These are phyloP conservation scores for Sesbania bispinosa DNA, from an alignment of 306 rosid species.

Conservation along the genomic window DNA sequence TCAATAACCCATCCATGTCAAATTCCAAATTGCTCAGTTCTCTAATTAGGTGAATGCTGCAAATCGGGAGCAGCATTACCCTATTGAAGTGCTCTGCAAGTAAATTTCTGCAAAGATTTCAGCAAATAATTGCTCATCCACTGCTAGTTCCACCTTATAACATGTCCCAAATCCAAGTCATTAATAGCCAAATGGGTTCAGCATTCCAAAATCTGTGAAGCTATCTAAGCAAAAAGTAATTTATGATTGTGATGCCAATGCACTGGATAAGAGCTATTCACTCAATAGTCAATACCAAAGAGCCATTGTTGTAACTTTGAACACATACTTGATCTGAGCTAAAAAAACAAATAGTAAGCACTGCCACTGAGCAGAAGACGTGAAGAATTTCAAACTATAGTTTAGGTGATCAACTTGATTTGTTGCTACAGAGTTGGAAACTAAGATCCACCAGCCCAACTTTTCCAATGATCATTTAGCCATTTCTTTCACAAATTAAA, in stretches of 20 bases:
- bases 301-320: background rate
- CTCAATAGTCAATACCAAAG: conserved; percentile 1
- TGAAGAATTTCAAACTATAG: background rate
- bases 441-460: conserved; percentile 35
- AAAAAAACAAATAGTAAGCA: conserved; percentile 16
- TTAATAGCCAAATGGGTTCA: background rate
- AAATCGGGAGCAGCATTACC: conserved; percentile 17
- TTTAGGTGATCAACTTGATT: conserved; percentile 20
- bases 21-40: conserved; percentile 18
- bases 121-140: conserved; percentile 9
- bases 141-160: conserved; percentile 13
- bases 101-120: conserved; percentile 6
- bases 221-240: conserved; percentile 3
- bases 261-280: background rate
- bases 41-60: conserved; percentile 1
- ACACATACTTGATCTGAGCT: conserved; percentile 19
- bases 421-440: conserved; percentile 20
- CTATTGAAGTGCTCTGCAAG: conserved; percentile 12
- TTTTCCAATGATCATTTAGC: background rate
- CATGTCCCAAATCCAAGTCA: conserved; percentile 28
- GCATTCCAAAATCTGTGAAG: background rate
- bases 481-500: conserved; percentile 11
- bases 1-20: conserved; percentile 1
- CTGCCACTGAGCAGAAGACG: conserved; percentile 3
- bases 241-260: conserved; percentile 1